A percentile compares a stretch with the other conserved stretches of the same genome.
These are phyloP conservation scores for Epithele typhae DNA, from an alignment of 768 basidiomycete genomes.

Conservation along the genomic window DNA sequence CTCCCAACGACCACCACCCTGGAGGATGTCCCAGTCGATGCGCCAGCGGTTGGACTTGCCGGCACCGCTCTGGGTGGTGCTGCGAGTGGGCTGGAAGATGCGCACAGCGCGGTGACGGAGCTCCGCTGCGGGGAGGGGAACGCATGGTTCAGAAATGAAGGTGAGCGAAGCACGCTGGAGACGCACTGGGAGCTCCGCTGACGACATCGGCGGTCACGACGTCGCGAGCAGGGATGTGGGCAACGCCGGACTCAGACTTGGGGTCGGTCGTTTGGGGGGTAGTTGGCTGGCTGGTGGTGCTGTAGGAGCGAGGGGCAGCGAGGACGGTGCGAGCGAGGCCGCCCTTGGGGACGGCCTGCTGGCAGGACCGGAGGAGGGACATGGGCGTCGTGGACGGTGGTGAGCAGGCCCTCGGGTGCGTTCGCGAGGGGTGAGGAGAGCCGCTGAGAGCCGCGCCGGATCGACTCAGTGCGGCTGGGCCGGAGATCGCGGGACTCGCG, in stretches of 20 bases:
- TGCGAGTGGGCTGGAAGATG: conserved; percentile 89
- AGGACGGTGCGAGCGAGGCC: conserved; percentile 19
- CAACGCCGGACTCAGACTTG: conserved; percentile 34
- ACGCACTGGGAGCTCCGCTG: conserved; percentile 82
- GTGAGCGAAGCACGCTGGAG: neutral
- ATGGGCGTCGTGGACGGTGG: conserved; percentile 29
- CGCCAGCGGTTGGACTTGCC: conserved; percentile 87
- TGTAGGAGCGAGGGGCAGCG: conserved; percentile 16
- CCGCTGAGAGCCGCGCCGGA: conserved; percentile 2
- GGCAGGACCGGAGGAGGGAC: conserved; percentile 50
- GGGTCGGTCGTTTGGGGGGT: conserved; percentile 17
- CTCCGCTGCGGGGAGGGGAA: conserved; percentile 47
- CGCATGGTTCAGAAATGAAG: conserved; percentile 2
- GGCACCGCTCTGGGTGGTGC: conserved; percentile 92
- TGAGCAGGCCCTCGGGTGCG: too few relatives aligned
- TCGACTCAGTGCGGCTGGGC: neutral
- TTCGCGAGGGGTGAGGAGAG: neutral
- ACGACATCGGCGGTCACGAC: conserved; percentile 76
- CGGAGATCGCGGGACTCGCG: too few relatives aligned
- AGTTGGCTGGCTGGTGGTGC: conserved; percentile 19
- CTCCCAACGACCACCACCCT: conserved; percentile 92
- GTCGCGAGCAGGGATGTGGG: conserved; percentile 45
- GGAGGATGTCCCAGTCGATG: conserved; percentile 91
- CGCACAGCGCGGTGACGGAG: conserved; percentile 84
- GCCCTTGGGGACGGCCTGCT: conserved; percentile 22